phyloP scores from a whole-genome alignment of 257 asterid genomes.

The Avicennia marina region DNA sequence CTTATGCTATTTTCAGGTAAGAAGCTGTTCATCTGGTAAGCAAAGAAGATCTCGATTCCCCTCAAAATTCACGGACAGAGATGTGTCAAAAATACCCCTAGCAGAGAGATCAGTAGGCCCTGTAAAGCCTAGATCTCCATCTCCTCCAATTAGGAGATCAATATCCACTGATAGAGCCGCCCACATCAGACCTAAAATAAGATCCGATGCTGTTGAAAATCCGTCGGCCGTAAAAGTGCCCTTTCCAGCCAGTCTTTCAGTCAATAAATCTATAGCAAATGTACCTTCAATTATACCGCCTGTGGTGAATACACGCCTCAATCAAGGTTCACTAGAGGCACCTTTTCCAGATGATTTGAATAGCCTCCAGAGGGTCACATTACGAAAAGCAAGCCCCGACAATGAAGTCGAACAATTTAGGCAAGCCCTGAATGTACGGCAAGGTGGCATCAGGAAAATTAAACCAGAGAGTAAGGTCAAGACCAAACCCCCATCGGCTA shows the following conservation, averaged over 20 bases:
- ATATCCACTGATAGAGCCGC: constrained; percentile 75
- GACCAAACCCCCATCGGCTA: constrained; percentile 46
- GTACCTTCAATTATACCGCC: constrained; percentile 39
- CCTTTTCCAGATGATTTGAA: constrained; percentile 46
- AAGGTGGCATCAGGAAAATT: constrained; percentile 57
- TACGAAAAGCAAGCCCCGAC: constrained; percentile 45
- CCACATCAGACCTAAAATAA: constrained; percentile 36
- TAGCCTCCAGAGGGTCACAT: constrained; percentile 44
- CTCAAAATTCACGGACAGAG: constrained; percentile 76
- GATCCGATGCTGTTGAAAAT: constrained; percentile 51
- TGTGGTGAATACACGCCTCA: constrained; percentile 19
- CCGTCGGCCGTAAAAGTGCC: constrained; percentile 48
- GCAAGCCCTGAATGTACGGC: constrained; percentile 61
- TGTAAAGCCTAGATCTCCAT: constrained; percentile 53
- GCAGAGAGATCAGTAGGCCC: constrained; percentile 39
- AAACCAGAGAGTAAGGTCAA: constrained; percentile 55
- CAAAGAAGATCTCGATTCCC: constrained; percentile 66
- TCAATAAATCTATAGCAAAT: constrained; percentile 38
- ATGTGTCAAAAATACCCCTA: constrained; percentile 46
- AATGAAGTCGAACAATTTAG: constrained; percentile 66
- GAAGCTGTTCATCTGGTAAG: constrained; percentile 73
- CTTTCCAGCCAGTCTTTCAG: constrained; percentile 62
- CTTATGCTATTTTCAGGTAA: constrained; percentile 42
- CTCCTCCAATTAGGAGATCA: constrained; percentile 86
- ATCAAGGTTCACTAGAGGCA: constrained; percentile 39